Evolutionary conservation across 2,329 filamentous ascomycete species (phyloP).

Genomic region (Penicillium sp.): DNA sequence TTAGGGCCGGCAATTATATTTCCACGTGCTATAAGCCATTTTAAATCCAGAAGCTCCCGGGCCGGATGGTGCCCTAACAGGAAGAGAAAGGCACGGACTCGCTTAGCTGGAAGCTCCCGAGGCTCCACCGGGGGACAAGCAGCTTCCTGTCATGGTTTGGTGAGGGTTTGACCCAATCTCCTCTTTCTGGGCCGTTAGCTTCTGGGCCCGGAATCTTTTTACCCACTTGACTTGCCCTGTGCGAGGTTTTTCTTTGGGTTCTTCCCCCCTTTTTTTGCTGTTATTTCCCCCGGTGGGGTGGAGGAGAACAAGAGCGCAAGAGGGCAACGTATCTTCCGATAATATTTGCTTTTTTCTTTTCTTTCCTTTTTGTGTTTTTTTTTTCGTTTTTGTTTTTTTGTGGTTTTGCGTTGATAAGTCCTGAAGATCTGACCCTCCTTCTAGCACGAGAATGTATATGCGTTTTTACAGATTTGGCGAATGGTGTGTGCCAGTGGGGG

Average conservation of each 20-base stretch:
- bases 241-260: background rate
- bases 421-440: background rate
- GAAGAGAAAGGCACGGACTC: conserved; percentile 3
- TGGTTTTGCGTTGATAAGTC: background rate
- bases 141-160: conserved; percentile 18
- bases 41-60: background rate
- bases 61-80: background rate
- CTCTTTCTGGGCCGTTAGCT: conserved; percentile 1
- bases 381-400: background rate
- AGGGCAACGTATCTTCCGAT: background rate
- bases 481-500: background rate
- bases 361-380: background rate
- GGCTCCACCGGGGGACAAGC: conserved; percentile 8
- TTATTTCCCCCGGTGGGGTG: background rate
- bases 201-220: conserved; percentile 7
- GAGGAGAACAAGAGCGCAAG: background rate
- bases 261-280: background rate
- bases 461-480: background rate
- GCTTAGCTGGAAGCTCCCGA: conserved; percentile 8
- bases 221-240: background rate
- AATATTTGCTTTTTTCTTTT: background rate
- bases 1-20: background rate
- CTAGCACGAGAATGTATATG: background rate
- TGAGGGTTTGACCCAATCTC: background rate
- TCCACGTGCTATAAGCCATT: conserved; percentile 6